Evolutionary conservation across 2,329 filamentous ascomycete genomes (phyloP).

Genomic region (Corynespora cassiicola): DNA sequence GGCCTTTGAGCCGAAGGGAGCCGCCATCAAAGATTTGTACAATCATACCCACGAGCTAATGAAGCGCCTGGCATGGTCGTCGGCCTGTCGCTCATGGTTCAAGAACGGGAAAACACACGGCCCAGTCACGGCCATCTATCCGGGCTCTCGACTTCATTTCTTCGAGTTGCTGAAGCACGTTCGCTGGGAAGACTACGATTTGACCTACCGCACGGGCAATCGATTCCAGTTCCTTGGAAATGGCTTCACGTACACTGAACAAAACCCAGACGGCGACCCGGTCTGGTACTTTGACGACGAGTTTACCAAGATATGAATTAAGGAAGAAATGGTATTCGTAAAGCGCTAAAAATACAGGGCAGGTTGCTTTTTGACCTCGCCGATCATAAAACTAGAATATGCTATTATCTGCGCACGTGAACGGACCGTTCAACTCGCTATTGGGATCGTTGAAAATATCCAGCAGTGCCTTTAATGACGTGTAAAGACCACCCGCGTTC

Average conservation of each 20-base stretch:
- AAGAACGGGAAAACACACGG: constrained; percentile 30
- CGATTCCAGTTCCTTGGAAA: constrained; percentile 32
- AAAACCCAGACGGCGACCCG: too few relatives aligned
- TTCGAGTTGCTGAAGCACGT: constrained; percentile 24
- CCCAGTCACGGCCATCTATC: constrained; percentile 26
- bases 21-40: constrained; percentile 16
- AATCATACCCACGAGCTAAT: constrained; percentile 31
- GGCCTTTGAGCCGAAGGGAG: constrained; percentile 21
- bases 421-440: constrained; percentile 30
- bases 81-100: constrained; percentile 29
- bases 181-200: constrained; percentile 30
- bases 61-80: constrained; percentile 31
- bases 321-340: too few relatives aligned
- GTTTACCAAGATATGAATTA: too few relatives aligned
- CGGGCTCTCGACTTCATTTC: constrained; percentile 29
- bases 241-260: too few relatives aligned
- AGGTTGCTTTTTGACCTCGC: too few relatives aligned
- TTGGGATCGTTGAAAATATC: constrained; percentile 35
- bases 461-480: constrained; percentile 31
- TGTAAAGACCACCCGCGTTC: constrained; percentile 32
- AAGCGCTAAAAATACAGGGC: too few relatives aligned
- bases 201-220: constrained; percentile 24
- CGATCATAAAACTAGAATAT: constrained; percentile 30
- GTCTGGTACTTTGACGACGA: too few relatives aligned
- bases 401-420: constrained; percentile 36